These are phyloP conservation scores for Ochromonas danica DNA, from an alignment of 108 stramenopile species.

Conservation along the genomic window DNA sequence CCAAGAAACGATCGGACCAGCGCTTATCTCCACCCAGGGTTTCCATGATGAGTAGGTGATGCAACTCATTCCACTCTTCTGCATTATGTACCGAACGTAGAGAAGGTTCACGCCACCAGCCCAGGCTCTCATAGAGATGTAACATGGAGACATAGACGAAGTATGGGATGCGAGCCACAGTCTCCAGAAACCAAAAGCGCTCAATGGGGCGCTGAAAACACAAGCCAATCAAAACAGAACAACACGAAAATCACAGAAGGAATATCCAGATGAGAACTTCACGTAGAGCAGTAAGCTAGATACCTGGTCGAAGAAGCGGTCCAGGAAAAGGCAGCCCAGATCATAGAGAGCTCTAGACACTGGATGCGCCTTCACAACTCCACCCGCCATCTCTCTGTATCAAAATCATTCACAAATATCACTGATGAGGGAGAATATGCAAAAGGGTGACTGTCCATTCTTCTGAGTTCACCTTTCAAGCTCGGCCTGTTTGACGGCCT, in stretches of 20 bases:
- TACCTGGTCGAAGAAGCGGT: background rate
- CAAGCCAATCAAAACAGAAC: constrained; percentile 32
- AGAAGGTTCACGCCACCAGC: background rate
- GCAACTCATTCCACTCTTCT: constrained; percentile 88
- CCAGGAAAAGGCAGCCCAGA: background rate
- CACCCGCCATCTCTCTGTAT: background rate
- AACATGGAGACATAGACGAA: constrained; percentile 87
- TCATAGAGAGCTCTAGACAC: background rate
- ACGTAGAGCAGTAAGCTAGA: too few species aligned
- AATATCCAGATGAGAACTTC: too few species aligned
- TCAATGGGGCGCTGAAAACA: constrained; percentile 45
- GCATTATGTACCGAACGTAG: constrained; percentile 71
- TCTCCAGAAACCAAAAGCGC: constrained; percentile 86
- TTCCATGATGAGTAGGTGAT: constrained; percentile 95
- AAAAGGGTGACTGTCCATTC: too few species aligned
- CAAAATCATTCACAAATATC: too few species aligned
- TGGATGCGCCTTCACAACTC: background rate
- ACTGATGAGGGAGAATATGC: too few species aligned
- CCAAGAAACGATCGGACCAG: constrained; percentile 61
- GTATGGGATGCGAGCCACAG: constrained; percentile 89
- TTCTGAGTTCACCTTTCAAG: too few species aligned
- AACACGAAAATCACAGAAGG: too few species aligned
- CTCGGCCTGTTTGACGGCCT: background rate
- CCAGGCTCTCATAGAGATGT: constrained; percentile 73
- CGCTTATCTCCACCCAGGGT: constrained; percentile 77